Conservation (phyloP, 1,284 basidiomycete genomes). For the Cryptococcus amylolentus region DNA sequence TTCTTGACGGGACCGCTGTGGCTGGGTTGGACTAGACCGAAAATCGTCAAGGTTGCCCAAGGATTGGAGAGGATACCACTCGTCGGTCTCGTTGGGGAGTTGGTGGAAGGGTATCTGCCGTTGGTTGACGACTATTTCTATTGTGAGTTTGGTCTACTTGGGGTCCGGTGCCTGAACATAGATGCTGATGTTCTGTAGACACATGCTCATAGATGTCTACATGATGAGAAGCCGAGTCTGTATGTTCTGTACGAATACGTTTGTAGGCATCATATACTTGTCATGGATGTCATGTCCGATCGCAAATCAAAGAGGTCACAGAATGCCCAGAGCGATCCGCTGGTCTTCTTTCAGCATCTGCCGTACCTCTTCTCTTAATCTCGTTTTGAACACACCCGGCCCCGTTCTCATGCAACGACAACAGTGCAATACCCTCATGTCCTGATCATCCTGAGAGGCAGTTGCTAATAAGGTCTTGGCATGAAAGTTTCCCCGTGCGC, state of each 20-base stretch:
- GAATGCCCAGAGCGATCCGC: too few species aligned
- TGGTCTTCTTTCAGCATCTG: too few species aligned
- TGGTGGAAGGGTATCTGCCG: slow-evolving; percentile 86
- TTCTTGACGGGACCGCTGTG: slow-evolving; percentile 84
- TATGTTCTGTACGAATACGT: too few species aligned
- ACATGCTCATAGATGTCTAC: slow-evolving; percentile 14
- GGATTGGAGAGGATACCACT: slow-evolving; percentile 64
- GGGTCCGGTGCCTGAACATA: neutral
- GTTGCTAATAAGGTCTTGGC: too few species aligned
- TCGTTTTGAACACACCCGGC: too few species aligned
- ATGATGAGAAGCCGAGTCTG: neutral
- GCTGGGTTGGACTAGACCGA: slow-evolving; percentile 81
- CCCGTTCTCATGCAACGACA: too few species aligned
- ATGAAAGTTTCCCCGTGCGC: too few species aligned
- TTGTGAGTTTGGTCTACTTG: slow-evolving; percentile 58
- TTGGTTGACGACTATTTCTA: slow-evolving; percentile 94
- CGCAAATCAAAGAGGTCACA: too few species aligned
- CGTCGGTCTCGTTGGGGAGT: slow-evolving; percentile 68
- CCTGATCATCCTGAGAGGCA: too few species aligned
- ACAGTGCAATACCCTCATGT: too few species aligned
- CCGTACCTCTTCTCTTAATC: too few species aligned
- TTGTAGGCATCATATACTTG: neutral
- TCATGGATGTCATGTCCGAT: slow-evolving; percentile 1
- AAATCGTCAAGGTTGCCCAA: slow-evolving; percentile 60
- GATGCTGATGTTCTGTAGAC: slow-evolving; percentile 11